Evolutionary conservation across 495 filamentous ascomycete genomes (phyloP).

Genomic region (Aspergillus haitiensis): DNA sequence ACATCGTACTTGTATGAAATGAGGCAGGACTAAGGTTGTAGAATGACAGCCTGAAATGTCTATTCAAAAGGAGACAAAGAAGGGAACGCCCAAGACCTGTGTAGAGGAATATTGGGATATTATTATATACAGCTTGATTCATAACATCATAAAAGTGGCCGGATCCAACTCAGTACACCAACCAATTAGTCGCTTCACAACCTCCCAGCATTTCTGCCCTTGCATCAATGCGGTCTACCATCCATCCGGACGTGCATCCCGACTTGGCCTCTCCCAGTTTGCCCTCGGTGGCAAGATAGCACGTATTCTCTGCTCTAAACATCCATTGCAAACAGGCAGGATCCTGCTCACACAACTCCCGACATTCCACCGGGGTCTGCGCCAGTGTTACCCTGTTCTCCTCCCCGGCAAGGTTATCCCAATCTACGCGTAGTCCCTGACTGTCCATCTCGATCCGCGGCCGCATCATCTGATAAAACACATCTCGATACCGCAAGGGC

Average conservation of each 20-base stretch:
- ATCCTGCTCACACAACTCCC: slow-evolving; percentile 34
- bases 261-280: slow-evolving; percentile 20
- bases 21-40: no score
- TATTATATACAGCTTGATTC: no score
- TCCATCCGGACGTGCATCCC: slow-evolving; percentile 30
- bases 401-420: slow-evolving; percentile 32
- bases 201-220: slow-evolving; percentile 19
- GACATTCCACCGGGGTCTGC: slow-evolving; percentile 34
- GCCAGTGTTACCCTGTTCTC: slow-evolving; percentile 11
- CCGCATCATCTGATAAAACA: slow-evolving; percentile 13
- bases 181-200: slow-evolving; percentile 11
- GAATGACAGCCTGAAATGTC: no score
- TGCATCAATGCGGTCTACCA: slow-evolving; percentile 34
- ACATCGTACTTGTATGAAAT: background rate
- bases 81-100: no score
- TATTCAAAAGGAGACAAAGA: no score
- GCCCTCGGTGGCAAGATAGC: slow-evolving; percentile 30
- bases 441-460: slow-evolving; percentile 1
- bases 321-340: slow-evolving; percentile 43
- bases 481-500: slow-evolving; percentile 21
- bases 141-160: no score
- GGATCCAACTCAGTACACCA: no score
- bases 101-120: no score
- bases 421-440: slow-evolving; percentile 23
- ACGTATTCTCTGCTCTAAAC: slow-evolving; percentile 26